Conservation (phyloP, 2,329 filamentous ascomycete genomes). For the Dothistroma septosporum region DNA sequence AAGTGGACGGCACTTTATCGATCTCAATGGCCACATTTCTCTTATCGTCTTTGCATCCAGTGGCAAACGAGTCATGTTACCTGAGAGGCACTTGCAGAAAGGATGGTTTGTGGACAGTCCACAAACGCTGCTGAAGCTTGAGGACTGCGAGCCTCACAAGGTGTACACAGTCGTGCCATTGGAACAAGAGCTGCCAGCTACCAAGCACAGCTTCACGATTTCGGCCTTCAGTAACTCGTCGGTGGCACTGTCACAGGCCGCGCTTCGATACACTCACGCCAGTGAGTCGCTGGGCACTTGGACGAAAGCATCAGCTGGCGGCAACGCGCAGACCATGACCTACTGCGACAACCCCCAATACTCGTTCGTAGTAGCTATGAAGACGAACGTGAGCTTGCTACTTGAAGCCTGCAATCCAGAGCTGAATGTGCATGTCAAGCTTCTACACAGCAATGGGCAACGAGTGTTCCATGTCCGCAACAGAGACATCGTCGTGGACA, state of each 20-base stretch:
- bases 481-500: slow-evolving; percentile 75
- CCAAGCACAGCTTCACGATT: slow-evolving; percentile 78
- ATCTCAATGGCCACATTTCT: slow-evolving; percentile 71
- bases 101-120: slow-evolving; percentile 91
- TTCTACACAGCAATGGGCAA: slow-evolving; percentile 72
- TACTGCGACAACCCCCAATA: slow-evolving; percentile 91
- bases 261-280: slow-evolving; percentile 56
- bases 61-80: slow-evolving; percentile 69
- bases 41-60: slow-evolving; percentile 72
- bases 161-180: slow-evolving; percentile 66
- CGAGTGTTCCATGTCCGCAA: slow-evolving; percentile 65
- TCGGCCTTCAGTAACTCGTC: slow-evolving; percentile 69
- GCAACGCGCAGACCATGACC: slow-evolving; percentile 69
- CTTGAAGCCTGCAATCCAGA: slow-evolving; percentile 65
- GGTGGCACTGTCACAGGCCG: slow-evolving; percentile 59
- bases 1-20: slow-evolving; percentile 40
- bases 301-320: slow-evolving; percentile 76
- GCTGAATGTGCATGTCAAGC: slow-evolving; percentile 75
- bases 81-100: slow-evolving; percentile 65
- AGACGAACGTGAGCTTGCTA: slow-evolving; percentile 65
- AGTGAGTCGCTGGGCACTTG: slow-evolving; percentile 60
- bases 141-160: slow-evolving; percentile 53
- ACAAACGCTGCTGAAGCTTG: slow-evolving; percentile 78
- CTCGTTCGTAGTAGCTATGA: slow-evolving; percentile 55
- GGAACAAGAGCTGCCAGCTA: slow-evolving; percentile 70